Conservation (phyloP, 2,329 filamentous ascomycete genomes). For the Penicillium aurantiogriseum region DNA sequence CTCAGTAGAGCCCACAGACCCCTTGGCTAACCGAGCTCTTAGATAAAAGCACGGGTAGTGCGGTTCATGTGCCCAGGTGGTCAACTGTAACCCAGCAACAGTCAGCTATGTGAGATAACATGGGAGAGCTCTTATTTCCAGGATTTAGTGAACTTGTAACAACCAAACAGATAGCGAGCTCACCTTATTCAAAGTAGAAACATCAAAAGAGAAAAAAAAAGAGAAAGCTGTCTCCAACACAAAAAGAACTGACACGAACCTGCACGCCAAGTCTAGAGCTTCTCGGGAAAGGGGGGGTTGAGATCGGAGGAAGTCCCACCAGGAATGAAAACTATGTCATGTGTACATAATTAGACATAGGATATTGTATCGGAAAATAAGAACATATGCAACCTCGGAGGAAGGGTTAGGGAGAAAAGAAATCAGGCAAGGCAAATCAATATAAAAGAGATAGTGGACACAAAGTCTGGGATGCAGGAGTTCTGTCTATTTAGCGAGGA, state of each 20-base stretch:
- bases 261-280: constrained; percentile 3
- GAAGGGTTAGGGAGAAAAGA: neutral
- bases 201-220: neutral
- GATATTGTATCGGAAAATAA: constrained; percentile 7
- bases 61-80: constrained; percentile 7
- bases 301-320: constrained; percentile 7
- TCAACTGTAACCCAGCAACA: constrained; percentile 23
- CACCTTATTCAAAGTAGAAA: neutral
- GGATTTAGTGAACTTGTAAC: neutral
- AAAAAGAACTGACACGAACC: constrained; percentile 1
- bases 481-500: constrained; percentile 13
- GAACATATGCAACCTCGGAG: constrained; percentile 4
- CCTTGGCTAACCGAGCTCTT: constrained; percentile 3
- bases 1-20: constrained; percentile 7
- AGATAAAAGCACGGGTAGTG: neutral
- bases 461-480: constrained; percentile 3
- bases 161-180: neutral
- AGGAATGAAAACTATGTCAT: constrained; percentile 25
- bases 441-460: constrained; percentile 14
- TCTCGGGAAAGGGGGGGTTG: constrained; percentile 1
- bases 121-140: neutral
- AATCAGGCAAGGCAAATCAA: neutral
- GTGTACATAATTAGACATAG: constrained; percentile 6
- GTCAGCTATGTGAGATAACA: constrained; percentile 25
- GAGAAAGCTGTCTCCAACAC: neutral